Conservation (phyloP, 2,329 filamentous ascomycete genomes). For the Pyrenochaeta sp. region DNA sequence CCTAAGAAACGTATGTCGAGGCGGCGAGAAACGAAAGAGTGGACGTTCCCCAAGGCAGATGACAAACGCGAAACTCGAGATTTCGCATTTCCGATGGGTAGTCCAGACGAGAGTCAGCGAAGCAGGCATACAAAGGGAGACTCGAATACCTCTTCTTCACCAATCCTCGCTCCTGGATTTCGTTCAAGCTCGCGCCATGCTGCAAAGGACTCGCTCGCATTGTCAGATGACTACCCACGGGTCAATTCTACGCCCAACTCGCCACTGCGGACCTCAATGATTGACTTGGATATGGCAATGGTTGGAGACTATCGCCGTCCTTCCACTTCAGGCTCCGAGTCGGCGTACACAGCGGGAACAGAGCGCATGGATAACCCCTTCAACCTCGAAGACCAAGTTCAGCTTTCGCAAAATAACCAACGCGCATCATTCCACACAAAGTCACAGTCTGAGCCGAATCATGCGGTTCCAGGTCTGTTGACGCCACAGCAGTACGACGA, state of each 20-base stretch:
- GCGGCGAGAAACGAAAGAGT: slow-evolving; percentile 45
- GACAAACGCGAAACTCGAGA: slow-evolving; percentile 46
- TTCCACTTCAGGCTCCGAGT: slow-evolving; percentile 52
- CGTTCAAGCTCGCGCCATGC: slow-evolving; percentile 53
- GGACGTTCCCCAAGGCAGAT: slow-evolving; percentile 32
- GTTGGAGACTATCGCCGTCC: slow-evolving; percentile 55
- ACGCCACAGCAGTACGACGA: slow-evolving; percentile 48
- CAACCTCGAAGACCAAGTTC: slow-evolving; percentile 58
- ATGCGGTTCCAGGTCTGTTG: slow-evolving; percentile 46
- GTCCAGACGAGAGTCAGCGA: slow-evolving; percentile 23
- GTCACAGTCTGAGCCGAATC: slow-evolving; percentile 52
- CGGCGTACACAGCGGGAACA: slow-evolving; percentile 45
- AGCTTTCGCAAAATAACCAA: slow-evolving; percentile 48
- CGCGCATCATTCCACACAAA: slow-evolving; percentile 51
- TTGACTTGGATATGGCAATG: slow-evolving; percentile 52
- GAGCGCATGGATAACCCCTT: slow-evolving; percentile 58
- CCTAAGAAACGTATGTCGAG: slow-evolving; percentile 42
- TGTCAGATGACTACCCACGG: slow-evolving; percentile 50
- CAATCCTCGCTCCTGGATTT: slow-evolving; percentile 44
- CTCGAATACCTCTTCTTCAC: slow-evolving; percentile 28
- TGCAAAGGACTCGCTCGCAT: slow-evolving; percentile 51
- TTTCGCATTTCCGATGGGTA: slow-evolving; percentile 46
- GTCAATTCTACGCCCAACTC: slow-evolving; percentile 44
- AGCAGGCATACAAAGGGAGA: slow-evolving; percentile 20
- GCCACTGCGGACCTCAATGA: slow-evolving; percentile 55